Percentiles rank a stretch among this genome's conserved stretches.
These are phyloP conservation scores for Leptographium radiaticola DNA, from an alignment of 2,329 filamentous ascomycete species.

Conservation along the genomic window DNA sequence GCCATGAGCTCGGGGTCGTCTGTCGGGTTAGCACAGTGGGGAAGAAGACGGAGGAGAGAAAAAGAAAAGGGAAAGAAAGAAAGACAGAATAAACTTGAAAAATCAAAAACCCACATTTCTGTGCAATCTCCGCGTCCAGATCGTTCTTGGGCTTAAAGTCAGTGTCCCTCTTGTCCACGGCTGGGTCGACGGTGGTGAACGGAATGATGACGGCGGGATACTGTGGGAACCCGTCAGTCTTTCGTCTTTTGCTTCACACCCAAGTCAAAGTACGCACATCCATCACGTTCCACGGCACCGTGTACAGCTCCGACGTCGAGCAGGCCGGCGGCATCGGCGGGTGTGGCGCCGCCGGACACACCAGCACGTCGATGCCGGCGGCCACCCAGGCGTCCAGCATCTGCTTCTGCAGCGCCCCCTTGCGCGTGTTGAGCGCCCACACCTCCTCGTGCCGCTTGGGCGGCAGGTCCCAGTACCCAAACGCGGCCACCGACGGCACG, in stretches of 20 bases:
- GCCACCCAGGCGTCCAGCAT: conserved; percentile 11
- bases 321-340: conserved; percentile 1
- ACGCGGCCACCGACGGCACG: conserved; percentile 7
- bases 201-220: conserved; percentile 10
- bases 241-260: background rate
- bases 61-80: background rate
- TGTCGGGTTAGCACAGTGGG: background rate
- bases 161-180: background rate
- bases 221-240: background rate
- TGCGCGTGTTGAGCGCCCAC: conserved; percentile 9
- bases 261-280: conserved; percentile 3
- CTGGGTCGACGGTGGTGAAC: conserved; percentile 6
- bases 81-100: background rate
- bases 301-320: conserved; percentile 9
- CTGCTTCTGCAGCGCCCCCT: conserved; percentile 9
- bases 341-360: conserved; percentile 9
- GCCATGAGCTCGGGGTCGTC: conserved; percentile 6
- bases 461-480: conserved; percentile 10
- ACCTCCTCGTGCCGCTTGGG: conserved; percentile 8
- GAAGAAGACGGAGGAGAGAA: too few species aligned
- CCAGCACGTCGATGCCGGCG: conserved; percentile 9
- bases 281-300: conserved; percentile 9
- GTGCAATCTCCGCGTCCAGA: conserved; percentile 7
- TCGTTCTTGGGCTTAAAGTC: conserved; percentile 4
- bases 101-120: conserved; percentile 4